A percentile compares a stretch with the other conserved stretches of the same genome.
phyloP scores from a whole-genome alignment of 129 eudicot species.

The Lonicera japonica region DNA sequence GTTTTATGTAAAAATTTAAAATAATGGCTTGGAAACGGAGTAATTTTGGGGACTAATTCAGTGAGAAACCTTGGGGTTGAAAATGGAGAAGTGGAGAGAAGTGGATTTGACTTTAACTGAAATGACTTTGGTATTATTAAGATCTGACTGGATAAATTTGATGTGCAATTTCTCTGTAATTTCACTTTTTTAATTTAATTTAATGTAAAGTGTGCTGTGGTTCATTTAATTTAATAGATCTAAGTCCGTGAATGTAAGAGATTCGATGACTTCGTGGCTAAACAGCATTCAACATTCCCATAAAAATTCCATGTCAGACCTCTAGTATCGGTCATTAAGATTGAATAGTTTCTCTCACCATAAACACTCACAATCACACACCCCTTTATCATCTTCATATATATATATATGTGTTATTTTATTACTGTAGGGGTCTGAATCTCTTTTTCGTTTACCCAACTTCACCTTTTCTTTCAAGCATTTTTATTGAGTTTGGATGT shows the following conservation, averaged over 20 bases:
- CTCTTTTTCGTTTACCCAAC: too few relatives aligned
- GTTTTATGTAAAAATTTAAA: too few relatives aligned
- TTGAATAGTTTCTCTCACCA: neutral
- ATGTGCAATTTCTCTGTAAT: constrained; percentile 5
- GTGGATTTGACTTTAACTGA: too few relatives aligned
- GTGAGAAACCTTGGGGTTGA: too few relatives aligned
- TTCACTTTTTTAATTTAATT: neutral
- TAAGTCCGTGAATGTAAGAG: constrained; percentile 43
- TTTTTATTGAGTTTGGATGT: neutral
- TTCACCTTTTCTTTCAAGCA: neutral
- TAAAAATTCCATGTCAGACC: constrained; percentile 50
- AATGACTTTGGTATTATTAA: neutral
- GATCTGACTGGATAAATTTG: constrained; percentile 11
- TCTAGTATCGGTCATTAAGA: constrained; percentile 4
- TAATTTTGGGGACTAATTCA: neutral
- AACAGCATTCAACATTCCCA: constrained; percentile 52
- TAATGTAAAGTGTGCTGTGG: neutral
- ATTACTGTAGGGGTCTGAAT: too few relatives aligned
- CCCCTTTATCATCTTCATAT: neutral
- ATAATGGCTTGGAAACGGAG: neutral
- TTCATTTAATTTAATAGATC: constrained; percentile 53
- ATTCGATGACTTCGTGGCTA: constrained; percentile 19
- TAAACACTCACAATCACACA: too few relatives aligned
- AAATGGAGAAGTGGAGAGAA: too few relatives aligned
- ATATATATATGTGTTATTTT: too few relatives aligned